A percentile compares a stretch with the other conserved stretches of the same genome.
Conservation (phyloP, 1,139 yeast species). For the Yamadazyma dendronema region DNA sequence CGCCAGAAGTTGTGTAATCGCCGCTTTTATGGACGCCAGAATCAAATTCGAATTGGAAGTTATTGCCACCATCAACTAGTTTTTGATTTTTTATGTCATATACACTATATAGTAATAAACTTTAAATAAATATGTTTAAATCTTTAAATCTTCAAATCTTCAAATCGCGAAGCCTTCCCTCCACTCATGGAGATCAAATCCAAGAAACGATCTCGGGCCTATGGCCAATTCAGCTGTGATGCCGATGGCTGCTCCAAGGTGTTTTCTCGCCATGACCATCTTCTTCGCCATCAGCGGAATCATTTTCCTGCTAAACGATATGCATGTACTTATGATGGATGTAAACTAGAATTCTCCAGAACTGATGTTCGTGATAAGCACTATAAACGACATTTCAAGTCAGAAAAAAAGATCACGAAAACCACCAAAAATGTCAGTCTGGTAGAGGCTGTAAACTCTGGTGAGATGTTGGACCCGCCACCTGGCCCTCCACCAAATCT, state of each 20-base stretch:
- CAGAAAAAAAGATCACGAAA: too few relatives aligned
- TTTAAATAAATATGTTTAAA: neutral
- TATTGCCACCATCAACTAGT: constrained; percentile 28
- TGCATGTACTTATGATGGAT: constrained; percentile 24
- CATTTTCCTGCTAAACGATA: constrained; percentile 36
- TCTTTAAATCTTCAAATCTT: too few relatives aligned
- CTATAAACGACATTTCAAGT: constrained; percentile 24
- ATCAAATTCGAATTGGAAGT: constrained; percentile 37
- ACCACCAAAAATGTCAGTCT: too few relatives aligned
- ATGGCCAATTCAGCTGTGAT: constrained; percentile 18
- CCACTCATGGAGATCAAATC: neutral
- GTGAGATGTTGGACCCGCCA: too few relatives aligned
- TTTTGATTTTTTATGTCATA: too few relatives aligned
- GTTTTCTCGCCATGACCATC: constrained; percentile 38
- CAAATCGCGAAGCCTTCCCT: too few relatives aligned
- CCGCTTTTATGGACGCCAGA: constrained; percentile 34
- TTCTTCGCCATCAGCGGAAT: constrained; percentile 37
- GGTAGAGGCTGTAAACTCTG: too few relatives aligned
- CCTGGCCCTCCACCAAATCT: too few relatives aligned
- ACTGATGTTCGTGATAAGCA: constrained; percentile 39
- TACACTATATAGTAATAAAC: neutral
- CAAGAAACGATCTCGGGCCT: constrained; percentile 3
- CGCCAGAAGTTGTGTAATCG: constrained; percentile 55
- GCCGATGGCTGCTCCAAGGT: constrained; percentile 27
- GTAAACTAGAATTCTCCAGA: constrained; percentile 36